phyloP scores from a whole-genome alignment of 2,329 filamentous ascomycete species.

The Cryphonectria radicalis region DNA sequence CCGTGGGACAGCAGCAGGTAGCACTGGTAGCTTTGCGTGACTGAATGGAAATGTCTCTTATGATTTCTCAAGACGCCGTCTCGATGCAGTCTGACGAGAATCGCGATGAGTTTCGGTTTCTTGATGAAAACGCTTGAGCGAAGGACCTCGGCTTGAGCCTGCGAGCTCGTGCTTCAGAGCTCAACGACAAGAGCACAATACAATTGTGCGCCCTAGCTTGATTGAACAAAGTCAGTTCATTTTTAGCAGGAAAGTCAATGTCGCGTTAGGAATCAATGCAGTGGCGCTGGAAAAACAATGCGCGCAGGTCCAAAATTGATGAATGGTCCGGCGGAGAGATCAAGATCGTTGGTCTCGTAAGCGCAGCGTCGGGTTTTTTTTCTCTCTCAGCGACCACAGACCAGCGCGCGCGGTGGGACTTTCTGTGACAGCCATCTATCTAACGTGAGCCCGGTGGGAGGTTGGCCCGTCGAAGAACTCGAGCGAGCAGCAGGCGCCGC shows the following conservation, averaged over 20 bases:
- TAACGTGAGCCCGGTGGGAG: constrained; percentile 82
- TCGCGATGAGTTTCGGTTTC: background rate
- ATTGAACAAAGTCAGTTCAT: constrained; percentile 19
- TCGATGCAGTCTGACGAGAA: constrained; percentile 9
- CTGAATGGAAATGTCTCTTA: constrained; percentile 20
- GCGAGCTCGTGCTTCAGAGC: background rate
- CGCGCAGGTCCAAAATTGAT: constrained; percentile 12
- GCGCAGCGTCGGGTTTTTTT: constrained; percentile 11
- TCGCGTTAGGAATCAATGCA: constrained; percentile 12
- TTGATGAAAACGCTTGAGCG: constrained; percentile 2
- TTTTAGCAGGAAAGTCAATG: constrained; percentile 3
- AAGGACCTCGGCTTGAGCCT: background rate
- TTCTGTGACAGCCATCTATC: constrained; percentile 92
- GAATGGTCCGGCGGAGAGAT: background rate
- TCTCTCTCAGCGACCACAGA: constrained; percentile 6
- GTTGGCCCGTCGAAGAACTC: constrained; percentile 35
- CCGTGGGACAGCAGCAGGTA: constrained; percentile 18
- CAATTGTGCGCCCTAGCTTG: constrained; percentile 18
- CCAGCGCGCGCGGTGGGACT: background rate
- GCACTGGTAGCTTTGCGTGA: constrained; percentile 20
- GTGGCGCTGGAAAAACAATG: constrained; percentile 10
- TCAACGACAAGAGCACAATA: constrained; percentile 3
- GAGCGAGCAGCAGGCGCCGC: constrained; percentile 72
- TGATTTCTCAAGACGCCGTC: background rate
- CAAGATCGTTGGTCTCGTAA: constrained; percentile 19